Evolutionary conservation across 169 alveolate species (phyloP).

Genomic region (Cryptosporidium canis): DNA sequence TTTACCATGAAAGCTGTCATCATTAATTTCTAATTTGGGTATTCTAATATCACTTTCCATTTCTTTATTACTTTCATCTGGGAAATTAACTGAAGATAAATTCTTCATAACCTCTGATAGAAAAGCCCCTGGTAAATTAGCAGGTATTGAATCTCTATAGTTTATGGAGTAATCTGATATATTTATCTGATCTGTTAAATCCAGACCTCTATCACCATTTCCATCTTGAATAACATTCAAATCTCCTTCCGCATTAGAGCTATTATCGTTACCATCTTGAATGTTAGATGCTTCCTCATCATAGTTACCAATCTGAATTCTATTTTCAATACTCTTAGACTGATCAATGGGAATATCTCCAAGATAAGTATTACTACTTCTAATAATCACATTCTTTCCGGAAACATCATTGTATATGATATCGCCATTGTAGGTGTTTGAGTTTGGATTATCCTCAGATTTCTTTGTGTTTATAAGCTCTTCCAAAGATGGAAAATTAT

Average conservation of each 20-base stretch:
- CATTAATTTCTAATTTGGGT: not conserved
- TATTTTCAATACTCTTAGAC: not conserved
- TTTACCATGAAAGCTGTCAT: not conserved
- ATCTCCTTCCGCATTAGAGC: not conserved
- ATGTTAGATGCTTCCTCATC: not conserved
- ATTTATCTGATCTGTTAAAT: conserved; percentile 33
- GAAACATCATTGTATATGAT: not conserved
- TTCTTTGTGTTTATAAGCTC: conserved; percentile 20
- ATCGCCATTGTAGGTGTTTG: not conserved
- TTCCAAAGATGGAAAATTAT: conserved; percentile 66
- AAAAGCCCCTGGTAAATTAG: conserved; percentile 68
- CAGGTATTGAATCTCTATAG: conserved; percentile 51
- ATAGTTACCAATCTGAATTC: not conserved
- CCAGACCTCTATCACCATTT: not conserved
- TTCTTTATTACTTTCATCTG: conserved; percentile 1
- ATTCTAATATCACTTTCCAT: not conserved
- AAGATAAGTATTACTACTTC: not conserved
- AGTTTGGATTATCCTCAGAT: not conserved
- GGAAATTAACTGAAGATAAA: conserved; percentile 50
- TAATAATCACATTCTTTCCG: not conserved
- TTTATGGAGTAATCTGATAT: conserved; percentile 16
- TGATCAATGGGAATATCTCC: not conserved
- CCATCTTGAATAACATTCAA: not conserved
- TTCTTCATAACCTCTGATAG: conserved; percentile 65
- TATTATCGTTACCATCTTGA: not conserved